Conservation (phyloP, 352 stramenopile genomes). For the Thalassiosira ordinaria region DNA sequence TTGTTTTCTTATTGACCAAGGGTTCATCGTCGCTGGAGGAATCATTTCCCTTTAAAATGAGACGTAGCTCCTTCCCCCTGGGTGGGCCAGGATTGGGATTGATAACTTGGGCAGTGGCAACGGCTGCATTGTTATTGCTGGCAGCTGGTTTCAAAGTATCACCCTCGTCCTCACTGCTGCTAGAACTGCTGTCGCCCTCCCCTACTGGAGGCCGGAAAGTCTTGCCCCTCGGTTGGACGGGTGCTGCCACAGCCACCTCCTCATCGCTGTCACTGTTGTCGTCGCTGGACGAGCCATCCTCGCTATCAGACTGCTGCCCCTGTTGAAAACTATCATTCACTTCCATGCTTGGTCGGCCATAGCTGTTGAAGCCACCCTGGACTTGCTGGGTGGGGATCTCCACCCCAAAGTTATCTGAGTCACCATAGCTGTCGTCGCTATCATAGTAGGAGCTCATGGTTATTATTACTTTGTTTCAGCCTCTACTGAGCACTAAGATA, state of each 20-base stretch:
- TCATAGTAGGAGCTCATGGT: no score
- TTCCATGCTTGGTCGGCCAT: slow-evolving; percentile 40
- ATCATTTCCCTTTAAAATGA: slow-evolving; percentile 31
- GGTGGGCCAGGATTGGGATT: slow-evolving; percentile 42
- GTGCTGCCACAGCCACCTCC: slow-evolving; percentile 8
- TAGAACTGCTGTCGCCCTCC: slow-evolving; percentile 27
- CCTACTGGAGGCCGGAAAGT: slow-evolving; percentile 41
- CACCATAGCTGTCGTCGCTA: slow-evolving; percentile 22
- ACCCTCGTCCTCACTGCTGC: slow-evolving; percentile 43
- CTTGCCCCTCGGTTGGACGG: slow-evolving; percentile 47
- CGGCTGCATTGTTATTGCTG: slow-evolving; percentile 1
- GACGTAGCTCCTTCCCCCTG: slow-evolving; percentile 54
- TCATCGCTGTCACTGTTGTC: slow-evolving; percentile 22
- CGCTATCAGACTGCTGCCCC: slow-evolving; percentile 25
- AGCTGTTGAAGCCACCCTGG: slow-evolving; percentile 44
- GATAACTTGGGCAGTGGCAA: slow-evolving; percentile 18
- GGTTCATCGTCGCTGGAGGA: slow-evolving; percentile 35
- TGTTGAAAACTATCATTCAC: slow-evolving; percentile 22
- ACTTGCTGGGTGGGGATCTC: slow-evolving; percentile 9
- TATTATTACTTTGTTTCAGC: no score
- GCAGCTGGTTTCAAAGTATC: slow-evolving; percentile 3
- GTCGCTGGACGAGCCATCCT: slow-evolving; percentile 15
- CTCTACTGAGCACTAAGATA: no score
- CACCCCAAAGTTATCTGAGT: slow-evolving; percentile 13
- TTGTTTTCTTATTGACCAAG: slow-evolving; percentile 45